Percentiles rank a stretch among this genome's conserved stretches.
Conservation (phyloP, 208 protist genomes). For the Trypanosoma grayi region DNA sequence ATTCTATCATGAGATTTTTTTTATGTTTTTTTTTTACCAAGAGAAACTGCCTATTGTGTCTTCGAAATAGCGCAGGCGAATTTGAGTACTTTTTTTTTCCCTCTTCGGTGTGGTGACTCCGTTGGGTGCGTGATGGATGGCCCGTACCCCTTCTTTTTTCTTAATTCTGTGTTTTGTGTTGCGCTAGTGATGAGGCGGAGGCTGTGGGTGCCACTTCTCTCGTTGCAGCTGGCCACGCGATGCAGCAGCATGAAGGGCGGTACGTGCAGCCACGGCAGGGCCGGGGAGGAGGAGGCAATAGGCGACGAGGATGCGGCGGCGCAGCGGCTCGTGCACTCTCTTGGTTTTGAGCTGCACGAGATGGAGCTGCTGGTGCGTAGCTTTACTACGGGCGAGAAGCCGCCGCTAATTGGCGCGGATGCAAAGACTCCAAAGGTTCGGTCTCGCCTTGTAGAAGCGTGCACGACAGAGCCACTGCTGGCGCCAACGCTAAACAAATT, state of each 20-base stretch:
- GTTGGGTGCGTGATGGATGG: background rate
- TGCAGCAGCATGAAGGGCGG: background rate
- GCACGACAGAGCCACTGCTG: background rate
- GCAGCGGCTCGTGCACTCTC: slow-evolving; percentile 15
- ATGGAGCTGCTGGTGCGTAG: slow-evolving; percentile 12
- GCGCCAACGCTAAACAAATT: background rate
- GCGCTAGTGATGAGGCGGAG: background rate
- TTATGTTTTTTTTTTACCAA: background rate
- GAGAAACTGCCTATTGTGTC: no score
- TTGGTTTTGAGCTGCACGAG: slow-evolving; percentile 9
- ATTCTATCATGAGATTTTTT: background rate
- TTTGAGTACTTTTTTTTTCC: no score
- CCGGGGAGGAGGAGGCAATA: background rate
- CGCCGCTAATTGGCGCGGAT: background rate
- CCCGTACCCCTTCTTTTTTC: background rate
- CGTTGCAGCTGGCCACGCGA: background rate
- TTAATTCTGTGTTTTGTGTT: background rate
- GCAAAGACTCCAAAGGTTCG: background rate
- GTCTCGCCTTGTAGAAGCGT: background rate
- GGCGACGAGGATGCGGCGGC: background rate
- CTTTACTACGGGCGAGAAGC: slow-evolving; percentile 15
- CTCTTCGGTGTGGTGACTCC: no score
- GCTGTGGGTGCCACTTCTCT: background rate
- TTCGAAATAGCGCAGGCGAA: no score
- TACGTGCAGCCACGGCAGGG: background rate